phyloP scores from a whole-genome alignment of 2,329 filamentous ascomycete species.

The Metarhizium humberi region DNA sequence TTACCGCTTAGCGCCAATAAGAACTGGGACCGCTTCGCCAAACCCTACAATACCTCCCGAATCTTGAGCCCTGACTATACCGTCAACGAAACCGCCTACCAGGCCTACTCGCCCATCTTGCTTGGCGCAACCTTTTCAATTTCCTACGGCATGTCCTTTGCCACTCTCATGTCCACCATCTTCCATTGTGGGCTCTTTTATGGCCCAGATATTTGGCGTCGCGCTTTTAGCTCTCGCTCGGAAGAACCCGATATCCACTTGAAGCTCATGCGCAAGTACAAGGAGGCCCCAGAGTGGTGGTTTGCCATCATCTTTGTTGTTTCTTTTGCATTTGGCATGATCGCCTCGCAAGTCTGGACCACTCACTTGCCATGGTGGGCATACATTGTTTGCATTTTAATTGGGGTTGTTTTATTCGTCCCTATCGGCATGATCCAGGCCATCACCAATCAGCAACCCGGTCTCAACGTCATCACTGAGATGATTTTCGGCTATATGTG shows the following conservation, averaged over 20 bases:
- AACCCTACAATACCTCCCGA: conserved; percentile 40
- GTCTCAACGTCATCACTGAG: conserved; percentile 36
- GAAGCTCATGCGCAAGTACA: conserved; percentile 46
- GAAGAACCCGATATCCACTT: conserved; percentile 36
- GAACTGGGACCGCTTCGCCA: conserved; percentile 45
- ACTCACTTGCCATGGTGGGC: conserved; percentile 34
- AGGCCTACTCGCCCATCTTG: conserved; percentile 44
- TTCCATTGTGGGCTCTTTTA: conserved; percentile 42
- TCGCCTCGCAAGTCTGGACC: conserved; percentile 20
- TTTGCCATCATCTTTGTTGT: conserved; percentile 33
- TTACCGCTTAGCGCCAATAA: conserved; percentile 42
- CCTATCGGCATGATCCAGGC: conserved; percentile 34
- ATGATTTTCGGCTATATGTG: conserved; percentile 36
- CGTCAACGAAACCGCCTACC: conserved; percentile 46
- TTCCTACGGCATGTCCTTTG: conserved; percentile 47
- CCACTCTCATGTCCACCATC: conserved; percentile 40
- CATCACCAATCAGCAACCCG: conserved; percentile 35
- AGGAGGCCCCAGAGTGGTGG: conserved; percentile 46
- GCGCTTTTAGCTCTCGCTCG: conserved; percentile 10
- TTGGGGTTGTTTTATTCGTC: conserved; percentile 28
- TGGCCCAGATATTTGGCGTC: conserved; percentile 33
- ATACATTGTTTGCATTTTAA: conserved; percentile 25
- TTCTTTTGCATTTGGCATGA: conserved; percentile 36
- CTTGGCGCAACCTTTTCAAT: conserved; percentile 44
- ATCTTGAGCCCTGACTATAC: conserved; percentile 41